These are phyloP conservation scores for Coelastrella sp. DNA, from an alignment of 139 green algal genomes.

Conservation along the genomic window DNA sequence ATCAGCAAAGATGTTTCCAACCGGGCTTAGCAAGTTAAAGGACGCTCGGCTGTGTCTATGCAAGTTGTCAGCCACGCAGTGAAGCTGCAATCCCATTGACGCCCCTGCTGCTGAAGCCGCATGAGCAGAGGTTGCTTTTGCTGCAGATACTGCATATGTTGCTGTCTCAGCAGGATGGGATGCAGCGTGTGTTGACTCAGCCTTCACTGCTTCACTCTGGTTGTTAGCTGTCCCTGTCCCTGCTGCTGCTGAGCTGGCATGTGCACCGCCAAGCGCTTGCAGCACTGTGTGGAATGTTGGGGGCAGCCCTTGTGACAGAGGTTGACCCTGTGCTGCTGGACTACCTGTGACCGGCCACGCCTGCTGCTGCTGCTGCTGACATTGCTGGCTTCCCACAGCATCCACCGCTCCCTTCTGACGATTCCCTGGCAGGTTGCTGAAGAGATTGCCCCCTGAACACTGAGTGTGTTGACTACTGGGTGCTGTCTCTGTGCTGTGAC, in stretches of 20 bases:
- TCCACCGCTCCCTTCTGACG: not conserved
- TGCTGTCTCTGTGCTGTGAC: not conserved
- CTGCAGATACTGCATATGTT: not conserved
- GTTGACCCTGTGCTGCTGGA: not conserved
- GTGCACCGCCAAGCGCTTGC: not conserved
- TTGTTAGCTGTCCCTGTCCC: not conserved
- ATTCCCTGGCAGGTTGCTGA: not conserved
- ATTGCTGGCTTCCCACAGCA: not conserved
- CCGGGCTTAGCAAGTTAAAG: not conserved
- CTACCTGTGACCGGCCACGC: not conserved
- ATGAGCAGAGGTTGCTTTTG: not conserved
- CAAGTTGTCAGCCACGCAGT: not conserved
- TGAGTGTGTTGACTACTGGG: constrained; percentile 17
- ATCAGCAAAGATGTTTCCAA: constrained; percentile 12
- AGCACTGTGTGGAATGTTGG: constrained; percentile 22
- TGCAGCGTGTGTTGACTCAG: not conserved
- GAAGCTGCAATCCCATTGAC: not conserved
- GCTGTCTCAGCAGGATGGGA: not conserved
- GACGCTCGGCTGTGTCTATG: constrained; percentile 29
- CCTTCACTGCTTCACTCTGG: not conserved
- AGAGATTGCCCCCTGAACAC: not conserved
- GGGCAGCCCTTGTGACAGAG: not conserved
- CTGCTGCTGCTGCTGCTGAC: constrained; percentile 29
- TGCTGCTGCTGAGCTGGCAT: not conserved
- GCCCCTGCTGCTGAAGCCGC: not conserved